phyloP scores from a whole-genome alignment of 768 basidiomycete genomes.

The Trametes punicea region DNA sequence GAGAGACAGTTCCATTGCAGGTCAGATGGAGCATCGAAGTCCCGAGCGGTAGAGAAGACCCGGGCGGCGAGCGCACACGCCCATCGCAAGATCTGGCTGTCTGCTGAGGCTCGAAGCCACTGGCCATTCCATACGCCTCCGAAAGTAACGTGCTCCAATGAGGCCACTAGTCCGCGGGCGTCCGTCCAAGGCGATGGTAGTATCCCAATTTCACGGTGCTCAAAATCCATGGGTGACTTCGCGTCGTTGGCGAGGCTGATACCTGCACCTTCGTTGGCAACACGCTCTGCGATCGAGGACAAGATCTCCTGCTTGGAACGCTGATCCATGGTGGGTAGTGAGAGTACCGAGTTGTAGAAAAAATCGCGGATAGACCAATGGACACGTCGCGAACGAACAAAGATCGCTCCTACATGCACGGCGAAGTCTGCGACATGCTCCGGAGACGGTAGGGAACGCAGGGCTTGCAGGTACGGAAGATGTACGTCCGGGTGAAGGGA shows the following conservation, averaged over 20 bases:
- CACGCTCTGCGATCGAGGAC: conserved; percentile 15
- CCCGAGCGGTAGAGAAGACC: not conserved
- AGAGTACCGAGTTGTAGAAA: not conserved
- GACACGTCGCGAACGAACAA: not conserved
- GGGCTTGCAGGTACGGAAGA: conserved; percentile 42
- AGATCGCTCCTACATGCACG: not conserved
- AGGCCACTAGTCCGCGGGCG: not conserved
- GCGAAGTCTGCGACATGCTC: conserved; percentile 17
- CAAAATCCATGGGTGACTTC: not conserved
- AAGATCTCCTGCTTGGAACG: not conserved
- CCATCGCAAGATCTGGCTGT: not conserved
- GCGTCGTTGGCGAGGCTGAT: not conserved
- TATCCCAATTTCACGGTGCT: not conserved
- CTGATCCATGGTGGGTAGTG: not conserved
- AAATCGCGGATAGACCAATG: not conserved
- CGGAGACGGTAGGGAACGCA: conserved; percentile 32
- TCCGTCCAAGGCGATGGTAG: not conserved
- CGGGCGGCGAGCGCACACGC: not conserved
- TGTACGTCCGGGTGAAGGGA: conserved; percentile 43
- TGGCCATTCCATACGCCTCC: too few relatives aligned
- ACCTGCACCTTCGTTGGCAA: not conserved
- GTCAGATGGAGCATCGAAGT: not conserved
- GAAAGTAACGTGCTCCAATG: not conserved
- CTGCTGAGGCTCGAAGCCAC: not conserved
- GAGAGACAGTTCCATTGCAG: conserved; percentile 16